Conservation (phyloP, 1,284 basidiomycete genomes). For the Pyrrhoderma lamaoense region DNA sequence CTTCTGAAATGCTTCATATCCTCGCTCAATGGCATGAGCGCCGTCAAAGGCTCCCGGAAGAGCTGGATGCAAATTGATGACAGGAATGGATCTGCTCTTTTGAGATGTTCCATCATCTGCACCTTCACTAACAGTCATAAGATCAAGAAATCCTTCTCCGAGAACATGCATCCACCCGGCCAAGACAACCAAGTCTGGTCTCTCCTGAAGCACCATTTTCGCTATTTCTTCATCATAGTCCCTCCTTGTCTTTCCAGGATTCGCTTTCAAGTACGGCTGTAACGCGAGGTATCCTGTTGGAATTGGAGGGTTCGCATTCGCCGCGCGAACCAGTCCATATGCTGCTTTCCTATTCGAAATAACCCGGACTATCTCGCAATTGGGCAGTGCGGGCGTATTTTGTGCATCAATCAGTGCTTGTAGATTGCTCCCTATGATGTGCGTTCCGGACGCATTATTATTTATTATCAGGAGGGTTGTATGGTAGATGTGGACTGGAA, state of each 20-base stretch:
- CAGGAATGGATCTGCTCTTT: conserved; percentile 45
- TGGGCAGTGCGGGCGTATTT: conserved; percentile 56
- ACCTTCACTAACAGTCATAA: conserved; percentile 19
- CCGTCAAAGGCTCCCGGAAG: conserved; percentile 94
- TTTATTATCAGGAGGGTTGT: neutral
- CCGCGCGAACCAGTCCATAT: conserved; percentile 80
- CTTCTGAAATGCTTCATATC: conserved; percentile 81
- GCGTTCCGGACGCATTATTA: neutral
- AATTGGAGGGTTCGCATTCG: conserved; percentile 64
- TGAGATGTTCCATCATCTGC: conserved; percentile 21
- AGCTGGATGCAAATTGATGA: conserved; percentile 97
- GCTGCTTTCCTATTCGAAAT: conserved; percentile 92
- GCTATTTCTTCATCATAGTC: conserved; percentile 90
- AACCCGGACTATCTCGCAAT: conserved; percentile 72
- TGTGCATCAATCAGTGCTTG: conserved; percentile 92
- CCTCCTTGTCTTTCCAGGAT: conserved; percentile 67
- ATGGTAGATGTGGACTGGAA: too few relatives aligned
- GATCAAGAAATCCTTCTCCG: conserved; percentile 39
- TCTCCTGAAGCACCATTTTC: conserved; percentile 49
- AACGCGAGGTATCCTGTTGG: conserved; percentile 81
- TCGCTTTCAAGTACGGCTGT: conserved; percentile 75
- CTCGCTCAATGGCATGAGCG: conserved; percentile 81
- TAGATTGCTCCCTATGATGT: conserved; percentile 76
- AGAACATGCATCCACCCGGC: conserved; percentile 99
- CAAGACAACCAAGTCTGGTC: conserved; percentile 84